A percentile compares a stretch with the other conserved stretches of the same genome.
phyloP scores from a whole-genome alignment of 2,329 filamentous ascomycete genomes.

The Fusarium nematophilum region DNA sequence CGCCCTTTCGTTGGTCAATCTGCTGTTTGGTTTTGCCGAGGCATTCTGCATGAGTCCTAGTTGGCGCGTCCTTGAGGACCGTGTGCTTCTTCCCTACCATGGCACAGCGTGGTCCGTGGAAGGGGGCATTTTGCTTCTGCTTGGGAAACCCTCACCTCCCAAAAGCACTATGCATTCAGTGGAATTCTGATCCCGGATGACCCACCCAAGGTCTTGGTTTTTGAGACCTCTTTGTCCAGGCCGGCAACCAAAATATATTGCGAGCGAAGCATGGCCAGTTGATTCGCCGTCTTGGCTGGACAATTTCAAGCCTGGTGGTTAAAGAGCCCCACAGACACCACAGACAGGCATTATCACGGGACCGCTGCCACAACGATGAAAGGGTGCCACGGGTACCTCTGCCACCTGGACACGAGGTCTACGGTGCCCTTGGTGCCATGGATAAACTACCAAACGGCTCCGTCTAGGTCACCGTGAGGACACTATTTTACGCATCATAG shows the following conservation, averaged over 20 bases:
- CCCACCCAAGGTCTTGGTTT: too few relatives aligned
- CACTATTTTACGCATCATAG: constrained; percentile 1
- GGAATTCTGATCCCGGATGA: too few relatives aligned
- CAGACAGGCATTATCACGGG: constrained; percentile 40
- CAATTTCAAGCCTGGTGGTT: not conserved
- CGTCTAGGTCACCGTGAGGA: not conserved
- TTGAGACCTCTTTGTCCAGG: too few relatives aligned
- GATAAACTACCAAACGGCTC: not conserved
- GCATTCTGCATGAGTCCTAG: constrained; percentile 34
- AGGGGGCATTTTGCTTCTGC: constrained; percentile 3
- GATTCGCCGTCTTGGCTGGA: constrained; percentile 2
- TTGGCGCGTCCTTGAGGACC: constrained; percentile 1
- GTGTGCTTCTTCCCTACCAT: not conserved
- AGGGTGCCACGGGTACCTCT: constrained; percentile 7
- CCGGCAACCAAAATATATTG: too few relatives aligned
- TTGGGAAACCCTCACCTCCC: not conserved
- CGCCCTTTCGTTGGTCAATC: not conserved
- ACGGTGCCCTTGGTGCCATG: not conserved
- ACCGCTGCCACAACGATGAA: constrained; percentile 11
- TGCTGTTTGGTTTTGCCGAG: constrained; percentile 22
- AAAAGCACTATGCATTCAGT: too few relatives aligned
- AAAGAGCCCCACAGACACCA: constrained; percentile 31
- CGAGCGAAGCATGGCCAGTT: not conserved
- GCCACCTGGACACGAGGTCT: not conserved
- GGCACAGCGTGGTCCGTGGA: constrained; percentile 7